Evolutionary conservation across 257 asterid species (phyloP).

Genomic region (Dorcoceras hygrometricum): DNA sequence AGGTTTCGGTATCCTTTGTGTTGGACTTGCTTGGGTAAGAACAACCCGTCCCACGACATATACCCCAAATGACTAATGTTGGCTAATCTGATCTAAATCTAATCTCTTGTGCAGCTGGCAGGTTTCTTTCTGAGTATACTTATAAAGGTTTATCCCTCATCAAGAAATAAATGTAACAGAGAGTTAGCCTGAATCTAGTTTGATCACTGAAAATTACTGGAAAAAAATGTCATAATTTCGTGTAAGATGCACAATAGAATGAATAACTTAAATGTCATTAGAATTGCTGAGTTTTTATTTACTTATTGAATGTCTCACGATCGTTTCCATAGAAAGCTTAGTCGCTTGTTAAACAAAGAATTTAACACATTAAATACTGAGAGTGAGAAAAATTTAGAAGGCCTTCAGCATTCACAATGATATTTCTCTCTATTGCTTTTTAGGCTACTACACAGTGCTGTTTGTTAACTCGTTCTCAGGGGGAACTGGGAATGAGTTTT

Average conservation of each 20-base stretch:
- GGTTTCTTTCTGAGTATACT: constrained; percentile 49
- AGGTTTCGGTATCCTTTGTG: constrained; percentile 52
- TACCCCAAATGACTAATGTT: constrained; percentile 28
- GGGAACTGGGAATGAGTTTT: constrained; percentile 23
- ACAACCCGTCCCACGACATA: background rate
- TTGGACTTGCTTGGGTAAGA: constrained; percentile 52
- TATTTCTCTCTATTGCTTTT: too few relatives aligned
- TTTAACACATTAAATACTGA: too few relatives aligned
- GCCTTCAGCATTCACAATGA: too few relatives aligned
- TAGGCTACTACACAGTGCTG: background rate
- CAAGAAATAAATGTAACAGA: constrained; percentile 13
- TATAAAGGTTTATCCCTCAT: constrained; percentile 27
- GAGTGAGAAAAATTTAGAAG: too few relatives aligned
- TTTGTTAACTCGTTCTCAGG: constrained; percentile 18
- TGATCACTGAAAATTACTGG: background rate
- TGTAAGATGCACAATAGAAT: too few relatives aligned
- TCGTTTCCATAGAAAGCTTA: too few relatives aligned
- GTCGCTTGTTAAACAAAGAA: too few relatives aligned
- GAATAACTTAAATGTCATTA: too few relatives aligned
- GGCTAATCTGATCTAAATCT: background rate
- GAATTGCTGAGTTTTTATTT: too few relatives aligned
- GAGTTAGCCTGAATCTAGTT: background rate
- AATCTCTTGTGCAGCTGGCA: constrained; percentile 40
- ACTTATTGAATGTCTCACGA: too few relatives aligned
- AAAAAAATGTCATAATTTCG: too few relatives aligned